Base-by-base conservation (phyloP, 257 asterid genomes). In the Verbascum thapsus region DNA sequence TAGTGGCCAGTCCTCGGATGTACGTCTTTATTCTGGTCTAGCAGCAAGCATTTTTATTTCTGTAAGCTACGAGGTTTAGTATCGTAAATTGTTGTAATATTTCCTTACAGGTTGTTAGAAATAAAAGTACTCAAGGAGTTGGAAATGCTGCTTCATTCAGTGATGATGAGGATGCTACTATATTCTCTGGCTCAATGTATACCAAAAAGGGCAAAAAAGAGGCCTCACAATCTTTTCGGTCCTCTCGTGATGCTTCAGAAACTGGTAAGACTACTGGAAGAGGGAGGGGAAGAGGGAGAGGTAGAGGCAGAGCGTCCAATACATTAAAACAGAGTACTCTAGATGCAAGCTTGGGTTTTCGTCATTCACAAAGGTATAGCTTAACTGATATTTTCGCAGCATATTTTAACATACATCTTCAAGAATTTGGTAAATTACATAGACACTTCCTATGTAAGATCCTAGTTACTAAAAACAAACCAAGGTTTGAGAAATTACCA, bases 311-410 rank as follows among this genome's bases (percentile, higher is more conserved):
- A 79, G 80, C 74, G 40, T 70, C 96, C 41, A 72, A 41, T 70
- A 75, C 80, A 69, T 68, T 87, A 73, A 89, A 89, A 88, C 99
- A 92, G 81, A 87, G 97, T 63, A 89, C 97, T 13, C 85, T 92
- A 68, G 99, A 92, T 54, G 68, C 85, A n/a, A 65, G 89, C 76
- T 11, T 85, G 81, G 90, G 89, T 34, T 78, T 81, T 66, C 95
- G 90, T 61, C 95, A 69, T 15, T 87, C 99, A 56, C 97, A 81
- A 68, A 89, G 97, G 99, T 89, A 26, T 1, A 26, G 5, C 32
- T 5, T 26, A 26, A 26, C 5, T 26, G 5, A 26, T 26, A 26
- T 26, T 1, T 26, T 26, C 5, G 32, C 32, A 26, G 32, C 32
- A 5, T 26, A 26, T 26, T 26, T 26, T 1, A 26, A 26, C 32